Conservation (phyloP, 805 yeast species). For the Yarrowia osloensis region DNA sequence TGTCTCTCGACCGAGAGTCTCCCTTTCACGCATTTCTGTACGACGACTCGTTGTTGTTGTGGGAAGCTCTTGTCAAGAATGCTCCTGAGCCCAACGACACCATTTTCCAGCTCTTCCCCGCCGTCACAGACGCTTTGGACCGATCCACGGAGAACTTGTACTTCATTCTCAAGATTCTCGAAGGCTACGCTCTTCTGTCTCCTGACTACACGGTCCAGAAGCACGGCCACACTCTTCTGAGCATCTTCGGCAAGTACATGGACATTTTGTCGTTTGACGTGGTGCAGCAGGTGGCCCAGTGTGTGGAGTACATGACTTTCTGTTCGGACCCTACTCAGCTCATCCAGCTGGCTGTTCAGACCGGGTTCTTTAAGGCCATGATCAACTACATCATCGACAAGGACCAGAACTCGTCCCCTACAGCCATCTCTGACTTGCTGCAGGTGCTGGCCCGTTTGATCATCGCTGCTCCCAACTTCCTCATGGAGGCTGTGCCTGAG, state of each 20-base stretch:
- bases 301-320: conserved; percentile 37
- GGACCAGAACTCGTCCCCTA: conserved; percentile 37
- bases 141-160: conserved; percentile 56
- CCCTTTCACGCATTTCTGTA: conserved; percentile 58
- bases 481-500: conserved; percentile 34
- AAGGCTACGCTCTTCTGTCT: conserved; percentile 42
- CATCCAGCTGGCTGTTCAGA: conserved; percentile 31
- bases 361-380: conserved; percentile 33
- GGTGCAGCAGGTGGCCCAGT: conserved; percentile 36
- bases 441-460: conserved; percentile 38
- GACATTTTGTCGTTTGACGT: conserved; percentile 31
- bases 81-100: conserved; percentile 51
- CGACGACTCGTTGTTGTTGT: conserved; percentile 86
- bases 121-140: conserved; percentile 59
- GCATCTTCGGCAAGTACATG: conserved; percentile 32
- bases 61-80: conserved; percentile 70
- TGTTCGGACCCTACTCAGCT: conserved; percentile 32
- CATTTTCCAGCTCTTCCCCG: conserved; percentile 51
- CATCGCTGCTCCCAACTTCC: conserved; percentile 34
- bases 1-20: conserved; percentile 63
- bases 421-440: conserved; percentile 40
- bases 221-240: conserved; percentile 15
- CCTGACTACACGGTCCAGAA: conserved; percentile 33
- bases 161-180: conserved; percentile 41
- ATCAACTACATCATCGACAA: conserved; percentile 13